phyloP scores from a whole-genome alignment of 202 grass and related monocot genomes.

The Hordeum pubiflorum region DNA sequence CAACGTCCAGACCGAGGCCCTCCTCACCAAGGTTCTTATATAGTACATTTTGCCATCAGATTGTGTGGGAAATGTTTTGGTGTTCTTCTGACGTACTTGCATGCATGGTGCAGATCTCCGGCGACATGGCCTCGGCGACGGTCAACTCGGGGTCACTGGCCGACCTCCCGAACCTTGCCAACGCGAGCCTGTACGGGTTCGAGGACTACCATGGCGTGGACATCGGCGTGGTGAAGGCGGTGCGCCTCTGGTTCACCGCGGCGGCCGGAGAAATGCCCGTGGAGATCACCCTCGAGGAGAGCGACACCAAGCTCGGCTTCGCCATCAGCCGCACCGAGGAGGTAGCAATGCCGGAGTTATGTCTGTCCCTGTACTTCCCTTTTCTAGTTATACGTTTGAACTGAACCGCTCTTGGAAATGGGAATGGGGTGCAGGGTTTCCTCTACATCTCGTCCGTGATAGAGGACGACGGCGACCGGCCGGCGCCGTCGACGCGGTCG shows the following conservation, averaged over 20 bases:
- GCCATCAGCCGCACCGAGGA: slow-evolving; percentile 94
- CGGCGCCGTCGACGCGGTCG: slow-evolving; percentile 62
- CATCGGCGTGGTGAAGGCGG: slow-evolving; percentile 95
- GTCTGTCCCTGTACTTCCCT: neutral
- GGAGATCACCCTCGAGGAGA: slow-evolving; percentile 69
- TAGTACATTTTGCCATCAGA: neutral
- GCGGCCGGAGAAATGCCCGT: slow-evolving; percentile 62
- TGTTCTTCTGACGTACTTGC: neutral
- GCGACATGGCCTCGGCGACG: slow-evolving; percentile 82
- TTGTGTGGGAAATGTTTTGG: neutral
- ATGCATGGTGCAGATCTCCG: slow-evolving; percentile 62
- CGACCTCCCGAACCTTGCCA: slow-evolving; percentile 81
- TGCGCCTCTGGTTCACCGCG: slow-evolving; percentile 83
- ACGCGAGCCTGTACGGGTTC: slow-evolving; percentile 92
- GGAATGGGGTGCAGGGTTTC: slow-evolving; percentile 52
- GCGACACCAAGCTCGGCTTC: slow-evolving; percentile 81
- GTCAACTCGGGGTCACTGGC: slow-evolving; percentile 76
- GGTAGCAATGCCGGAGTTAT: neutral
- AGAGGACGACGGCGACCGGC: slow-evolving; percentile 44
- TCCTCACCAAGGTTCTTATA: slow-evolving; percentile 71
- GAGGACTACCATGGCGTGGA: slow-evolving; percentile 98
- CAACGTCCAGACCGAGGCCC: slow-evolving; percentile 88
- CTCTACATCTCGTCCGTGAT: slow-evolving; percentile 82
- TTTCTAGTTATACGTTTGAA: neutral
- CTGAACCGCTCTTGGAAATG: neutral